A percentile compares a stretch with the other conserved stretches of the same genome.
These are phyloP conservation scores for Chalciporus sp. DNA, from an alignment of 1,284 basidiomycete genomes.

Conservation along the genomic window DNA sequence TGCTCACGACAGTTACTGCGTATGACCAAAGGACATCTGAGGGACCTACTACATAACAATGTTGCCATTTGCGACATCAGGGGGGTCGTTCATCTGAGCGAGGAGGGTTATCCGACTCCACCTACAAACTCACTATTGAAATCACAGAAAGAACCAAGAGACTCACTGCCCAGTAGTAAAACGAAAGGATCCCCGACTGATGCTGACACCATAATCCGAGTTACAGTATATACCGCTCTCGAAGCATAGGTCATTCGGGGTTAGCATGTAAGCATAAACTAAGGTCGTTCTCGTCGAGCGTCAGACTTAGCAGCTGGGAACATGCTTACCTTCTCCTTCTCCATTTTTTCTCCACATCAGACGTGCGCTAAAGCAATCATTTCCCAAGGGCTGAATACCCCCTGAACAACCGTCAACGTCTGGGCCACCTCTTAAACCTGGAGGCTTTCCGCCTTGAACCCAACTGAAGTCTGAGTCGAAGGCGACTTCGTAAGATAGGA, in stretches of 20 bases:
- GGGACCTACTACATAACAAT: conserved; percentile 53
- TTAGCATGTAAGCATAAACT: conserved; percentile 69
- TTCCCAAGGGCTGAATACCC: conserved; percentile 58
- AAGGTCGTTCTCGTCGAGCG: conserved; percentile 2
- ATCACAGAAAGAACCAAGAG: conserved; percentile 23
- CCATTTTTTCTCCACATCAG: conserved; percentile 73
- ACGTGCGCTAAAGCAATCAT: conserved; percentile 67
- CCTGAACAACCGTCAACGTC: conserved; percentile 63
- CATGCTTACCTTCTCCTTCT: conserved; percentile 62
- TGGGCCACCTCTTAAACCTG: conserved; percentile 68
- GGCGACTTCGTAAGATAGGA: conserved; percentile 71
- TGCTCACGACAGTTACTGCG: conserved; percentile 24
- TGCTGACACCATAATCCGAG: conserved; percentile 66
- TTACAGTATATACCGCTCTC: conserved; percentile 64
- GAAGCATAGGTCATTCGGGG: conserved; percentile 57
- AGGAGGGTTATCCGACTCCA: conserved; percentile 62
- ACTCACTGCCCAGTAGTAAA: conserved; percentile 59
- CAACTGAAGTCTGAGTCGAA: conserved; percentile 68
- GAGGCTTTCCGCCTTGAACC: conserved; percentile 75
- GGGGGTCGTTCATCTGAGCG: conserved; percentile 60
- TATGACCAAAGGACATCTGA: not conserved
- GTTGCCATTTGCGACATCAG: conserved; percentile 57
- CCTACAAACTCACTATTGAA: conserved; percentile 31
- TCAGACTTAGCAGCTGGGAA: conserved; percentile 28
- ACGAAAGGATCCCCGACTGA: conserved; percentile 71